Base-by-base conservation (phyloP, 768 basidiomycete genomes). In the Boletus barrowsii region DNA sequence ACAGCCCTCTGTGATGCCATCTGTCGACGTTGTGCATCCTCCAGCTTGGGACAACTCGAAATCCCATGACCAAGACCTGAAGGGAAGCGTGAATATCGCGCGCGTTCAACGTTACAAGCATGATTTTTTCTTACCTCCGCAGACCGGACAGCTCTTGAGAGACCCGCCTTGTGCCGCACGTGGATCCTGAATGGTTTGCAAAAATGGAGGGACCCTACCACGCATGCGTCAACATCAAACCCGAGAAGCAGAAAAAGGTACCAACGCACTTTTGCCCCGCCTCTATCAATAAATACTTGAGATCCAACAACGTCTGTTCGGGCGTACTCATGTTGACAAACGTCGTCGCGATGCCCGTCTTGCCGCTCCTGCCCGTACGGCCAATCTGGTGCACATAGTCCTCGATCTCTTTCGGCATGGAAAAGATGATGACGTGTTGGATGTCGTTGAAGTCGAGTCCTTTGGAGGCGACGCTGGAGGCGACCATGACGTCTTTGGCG, bases 301-400 rank as follows among this genome's bases (percentile, higher is more conserved):
- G 76, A 79, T 99, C 97, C 57, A 99, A 73, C 35, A 99, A 74
- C 1, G 97, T 99, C 73, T 98, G 96, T 67, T 98, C 97, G 0
- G 89, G 82, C 3, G 96, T 97, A 65, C 90, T 91, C 92, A 96
- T 96, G 70, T 98, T 98, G 51, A 98, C 93, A 66, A 99, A 99
- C 35, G 97, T 95, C 33, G 97, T 99, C 32, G 97, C 96, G 52
- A 99, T 98, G 48, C 97, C 97, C 1, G 97, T 99, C 71, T 98
- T 98, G 20, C 97, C 97, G 61, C 90, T 93, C 61, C 97, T 86
- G 48, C 97, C 97, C 8, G 97, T 99, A 56, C 97, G 89, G 26
- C 97, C 97, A 60, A 98, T 98, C 72, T 99, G 96, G 76, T 99
- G 97, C 47, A 98, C 96, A 65, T 99, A 99, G 70, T 99, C 97